These are phyloP conservation scores for Backusella tuberculispora DNA, from an alignment of 192 early-diverging fungal genomes.

Conservation along the genomic window DNA sequence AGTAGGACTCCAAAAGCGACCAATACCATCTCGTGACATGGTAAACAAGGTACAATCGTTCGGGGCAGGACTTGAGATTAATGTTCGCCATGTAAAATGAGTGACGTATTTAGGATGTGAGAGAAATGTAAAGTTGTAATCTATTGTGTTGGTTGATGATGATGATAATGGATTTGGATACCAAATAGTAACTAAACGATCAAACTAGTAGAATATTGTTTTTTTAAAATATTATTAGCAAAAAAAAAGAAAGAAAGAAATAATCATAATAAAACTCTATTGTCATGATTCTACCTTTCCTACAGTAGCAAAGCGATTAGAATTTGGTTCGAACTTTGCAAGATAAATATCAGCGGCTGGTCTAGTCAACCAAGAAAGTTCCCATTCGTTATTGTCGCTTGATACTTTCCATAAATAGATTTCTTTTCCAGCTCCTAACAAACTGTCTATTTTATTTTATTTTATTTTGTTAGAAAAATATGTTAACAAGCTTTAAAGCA, in stretches of 20 bases:
- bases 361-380: slow-evolving; percentile 21
- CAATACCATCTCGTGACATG: slow-evolving; percentile 66
- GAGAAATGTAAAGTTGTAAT: slow-evolving; percentile 62
- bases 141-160: slow-evolving; percentile 11
- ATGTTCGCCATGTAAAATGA: slow-evolving; percentile 68
- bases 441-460: slow-evolving; percentile 10
- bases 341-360: slow-evolving; percentile 45
- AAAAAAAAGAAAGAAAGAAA: too few species aligned
- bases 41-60: slow-evolving; percentile 59
- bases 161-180: slow-evolving; percentile 33
- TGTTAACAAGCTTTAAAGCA: background rate
- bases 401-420: slow-evolving; percentile 21
- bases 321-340: slow-evolving; percentile 64
- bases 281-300: slow-evolving; percentile 50
- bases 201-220: slow-evolving; percentile 46
- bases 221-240: background rate
- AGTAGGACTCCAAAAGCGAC: slow-evolving; percentile 71
- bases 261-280: background rate
- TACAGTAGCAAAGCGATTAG: slow-evolving; percentile 63
- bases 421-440: slow-evolving; percentile 31
- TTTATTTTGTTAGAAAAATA: background rate
- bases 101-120: slow-evolving; percentile 65
- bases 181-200: slow-evolving; percentile 72
- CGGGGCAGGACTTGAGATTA: slow-evolving; percentile 26
- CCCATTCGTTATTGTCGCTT: background rate